Conservation (phyloP, 352 stramenopile species). For the Phytopythium vexans region DNA sequence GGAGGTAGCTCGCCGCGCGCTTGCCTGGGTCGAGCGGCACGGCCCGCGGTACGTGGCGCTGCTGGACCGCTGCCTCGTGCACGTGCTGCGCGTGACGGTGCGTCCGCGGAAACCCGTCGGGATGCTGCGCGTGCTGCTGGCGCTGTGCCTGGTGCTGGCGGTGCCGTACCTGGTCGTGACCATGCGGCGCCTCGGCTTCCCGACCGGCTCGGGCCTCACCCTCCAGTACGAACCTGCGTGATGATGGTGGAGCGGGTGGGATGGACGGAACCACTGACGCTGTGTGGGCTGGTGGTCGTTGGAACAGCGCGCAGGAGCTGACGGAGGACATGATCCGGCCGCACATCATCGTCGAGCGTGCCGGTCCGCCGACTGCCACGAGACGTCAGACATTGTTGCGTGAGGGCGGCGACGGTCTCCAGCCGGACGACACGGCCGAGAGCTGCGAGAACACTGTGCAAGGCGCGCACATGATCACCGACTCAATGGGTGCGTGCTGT, state of each 20-base stretch:
- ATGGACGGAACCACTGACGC: background rate
- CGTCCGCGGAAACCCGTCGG: slow-evolving; percentile 30
- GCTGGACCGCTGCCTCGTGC: slow-evolving; percentile 45
- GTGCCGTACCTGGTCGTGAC: slow-evolving; percentile 48
- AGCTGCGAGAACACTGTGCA: slow-evolving; percentile 61
- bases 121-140: slow-evolving; percentile 35
- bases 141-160: slow-evolving; percentile 29
- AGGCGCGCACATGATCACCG: slow-evolving; percentile 39
- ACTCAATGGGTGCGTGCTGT: slow-evolving; percentile 42
- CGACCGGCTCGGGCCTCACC: slow-evolving; percentile 11
- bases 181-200: slow-evolving; percentile 32
- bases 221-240: slow-evolving; percentile 6
- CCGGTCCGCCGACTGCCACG: slow-evolving; percentile 15
- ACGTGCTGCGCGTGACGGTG: slow-evolving; percentile 38
- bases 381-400: slow-evolving; percentile 43
- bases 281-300: background rate
- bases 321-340: slow-evolving; percentile 57
- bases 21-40: slow-evolving; percentile 46
- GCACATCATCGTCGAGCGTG: slow-evolving; percentile 57
- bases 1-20: slow-evolving; percentile 34
- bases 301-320: slow-evolving; percentile 33
- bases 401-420: slow-evolving; percentile 44
- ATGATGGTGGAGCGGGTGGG: slow-evolving; percentile 1
- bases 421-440: slow-evolving; percentile 22
- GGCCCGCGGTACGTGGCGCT: slow-evolving; percentile 46